Base-by-base conservation (phyloP, 345 rosid genomes). In the Lumnitzera littorea region DNA sequence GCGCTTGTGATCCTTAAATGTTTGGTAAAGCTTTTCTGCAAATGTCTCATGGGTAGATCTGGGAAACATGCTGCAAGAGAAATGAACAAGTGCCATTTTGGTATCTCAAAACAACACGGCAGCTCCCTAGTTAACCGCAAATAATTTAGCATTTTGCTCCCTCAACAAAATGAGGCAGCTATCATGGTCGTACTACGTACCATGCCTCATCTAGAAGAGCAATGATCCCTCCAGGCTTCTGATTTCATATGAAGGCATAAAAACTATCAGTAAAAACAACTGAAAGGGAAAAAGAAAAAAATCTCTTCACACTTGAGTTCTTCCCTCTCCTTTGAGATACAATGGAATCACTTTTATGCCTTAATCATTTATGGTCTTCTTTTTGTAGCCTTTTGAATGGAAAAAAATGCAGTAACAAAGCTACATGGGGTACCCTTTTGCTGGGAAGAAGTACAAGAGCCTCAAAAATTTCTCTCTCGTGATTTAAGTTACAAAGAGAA, bases 191-290 rank as follows among this genome's bases (percentile, higher is more conserved):
- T 24, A 50, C 65, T 55, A 51, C 86, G 70, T 84, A 94, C 99
- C 99, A 94, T 58, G 99, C 99, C 76, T 94, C 97, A 71, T 94
- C 99, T 41, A 94, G 78, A 71, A 94, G 96, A 68, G 99, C 96
- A 80, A 94, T 79, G 73, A 94, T 83, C 61, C 99, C 97, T 67
- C 99, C 99, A 49, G 99, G 96, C 82, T 94, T 94, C 99, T 94
- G 97, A 62, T 79, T 76, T 65, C 58, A 67, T 24, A 68, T 17
- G 67, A 67, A 52, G 61, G 62, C n/a, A 50, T 17, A 57, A 77
- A 55, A 78, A 78, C 54, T 54, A 64, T 56, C 41, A 50, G 51
- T n/a, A 31, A 56, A 65, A 23, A 63, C 24, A 53, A 54, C 4
- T 54, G 31, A 15, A 20, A 23, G 24, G 13, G 12, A 3, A 12